Evolutionary conservation across 2,329 filamentous ascomycete species (phyloP).

Genomic region (Colletotrichum tanaceti): DNA sequence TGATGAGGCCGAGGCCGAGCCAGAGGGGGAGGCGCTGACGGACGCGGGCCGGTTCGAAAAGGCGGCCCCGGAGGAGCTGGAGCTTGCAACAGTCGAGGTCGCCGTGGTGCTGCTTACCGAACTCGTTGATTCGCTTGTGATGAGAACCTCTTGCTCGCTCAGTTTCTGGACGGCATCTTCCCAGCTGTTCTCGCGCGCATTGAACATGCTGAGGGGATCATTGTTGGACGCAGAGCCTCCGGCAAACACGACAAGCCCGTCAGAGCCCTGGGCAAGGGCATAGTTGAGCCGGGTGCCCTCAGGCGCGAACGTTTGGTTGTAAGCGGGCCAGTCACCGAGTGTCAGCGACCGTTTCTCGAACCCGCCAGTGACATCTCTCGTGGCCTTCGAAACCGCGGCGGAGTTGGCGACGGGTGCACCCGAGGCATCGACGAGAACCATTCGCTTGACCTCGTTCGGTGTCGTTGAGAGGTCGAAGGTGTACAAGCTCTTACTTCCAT

Average conservation of each 20-base stretch:
- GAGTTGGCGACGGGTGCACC: slow-evolving; percentile 65
- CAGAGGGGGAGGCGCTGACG: slow-evolving; percentile 45
- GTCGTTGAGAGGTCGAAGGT: slow-evolving; percentile 79
- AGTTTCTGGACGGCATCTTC: slow-evolving; percentile 76
- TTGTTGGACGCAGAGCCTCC: slow-evolving; percentile 73
- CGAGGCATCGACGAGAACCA: slow-evolving; percentile 71
- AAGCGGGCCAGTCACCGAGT: slow-evolving; percentile 76
- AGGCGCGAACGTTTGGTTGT: slow-evolving; percentile 81
- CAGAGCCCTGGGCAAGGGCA: slow-evolving; percentile 74
- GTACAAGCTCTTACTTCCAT: slow-evolving; percentile 82
- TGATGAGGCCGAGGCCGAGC: slow-evolving; percentile 45
- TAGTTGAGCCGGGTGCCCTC: slow-evolving; percentile 72
- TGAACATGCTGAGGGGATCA: slow-evolving; percentile 80
- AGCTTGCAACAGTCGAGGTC: slow-evolving; percentile 47
- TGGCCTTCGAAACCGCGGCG: slow-evolving; percentile 51
- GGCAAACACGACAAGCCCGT: slow-evolving; percentile 76
- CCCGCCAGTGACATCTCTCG: neutral
- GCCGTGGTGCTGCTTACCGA: slow-evolving; percentile 47
- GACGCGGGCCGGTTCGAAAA: slow-evolving; percentile 41
- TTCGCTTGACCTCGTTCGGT: slow-evolving; percentile 80
- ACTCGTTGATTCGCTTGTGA: slow-evolving; percentile 46
- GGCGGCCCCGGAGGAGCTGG: slow-evolving; percentile 41
- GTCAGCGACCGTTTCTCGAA: slow-evolving; percentile 61
- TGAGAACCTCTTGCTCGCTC: slow-evolving; percentile 56
- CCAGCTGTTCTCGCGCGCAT: slow-evolving; percentile 82